Evolutionary conservation across 1,284 basidiomycete species (phyloP).

Genomic region (Cystobasidium slooffiae): DNA sequence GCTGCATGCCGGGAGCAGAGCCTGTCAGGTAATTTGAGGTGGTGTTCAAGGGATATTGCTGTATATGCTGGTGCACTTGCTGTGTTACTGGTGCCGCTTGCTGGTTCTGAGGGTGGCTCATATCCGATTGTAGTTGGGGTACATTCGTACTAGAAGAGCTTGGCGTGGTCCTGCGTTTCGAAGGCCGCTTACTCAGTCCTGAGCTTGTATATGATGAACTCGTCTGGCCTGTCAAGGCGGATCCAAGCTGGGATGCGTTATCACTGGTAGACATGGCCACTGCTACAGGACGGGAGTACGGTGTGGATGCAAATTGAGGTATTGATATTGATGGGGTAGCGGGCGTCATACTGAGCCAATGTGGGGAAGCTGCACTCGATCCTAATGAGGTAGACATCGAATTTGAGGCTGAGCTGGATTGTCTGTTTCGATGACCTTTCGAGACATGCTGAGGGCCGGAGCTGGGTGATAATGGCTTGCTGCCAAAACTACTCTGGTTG

Average conservation of each 20-base stretch:
- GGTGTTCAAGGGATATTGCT: neutral
- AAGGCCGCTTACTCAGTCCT: constrained; percentile 1
- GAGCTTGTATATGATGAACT: neutral
- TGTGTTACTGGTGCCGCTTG: constrained; percentile 4
- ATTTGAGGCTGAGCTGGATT: constrained; percentile 10
- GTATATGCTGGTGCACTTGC: neutral
- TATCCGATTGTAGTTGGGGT: neutral
- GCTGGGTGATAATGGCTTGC: constrained; percentile 16
- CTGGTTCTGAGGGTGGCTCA: neutral
- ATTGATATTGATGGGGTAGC: constrained; percentile 9
- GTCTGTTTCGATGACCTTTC: constrained; percentile 23
- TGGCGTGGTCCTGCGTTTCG: constrained; percentile 4
- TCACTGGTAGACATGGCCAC: neutral
- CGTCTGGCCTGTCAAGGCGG: neutral
- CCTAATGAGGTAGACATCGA: constrained; percentile 7
- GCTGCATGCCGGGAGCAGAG: neutral
- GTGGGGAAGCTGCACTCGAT: constrained; percentile 8
- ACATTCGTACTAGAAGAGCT: neutral
- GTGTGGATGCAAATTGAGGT: constrained; percentile 15
- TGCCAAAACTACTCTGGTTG: neutral
- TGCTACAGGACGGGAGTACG: constrained; percentile 8
- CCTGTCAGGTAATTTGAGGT: neutral
- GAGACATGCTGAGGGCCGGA: constrained; percentile 23
- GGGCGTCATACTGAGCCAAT: constrained; percentile 22
- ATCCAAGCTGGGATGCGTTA: neutral